Conservation (phyloP, 1,284 basidiomycete species). For the Microstroma glucosiphilum region DNA sequence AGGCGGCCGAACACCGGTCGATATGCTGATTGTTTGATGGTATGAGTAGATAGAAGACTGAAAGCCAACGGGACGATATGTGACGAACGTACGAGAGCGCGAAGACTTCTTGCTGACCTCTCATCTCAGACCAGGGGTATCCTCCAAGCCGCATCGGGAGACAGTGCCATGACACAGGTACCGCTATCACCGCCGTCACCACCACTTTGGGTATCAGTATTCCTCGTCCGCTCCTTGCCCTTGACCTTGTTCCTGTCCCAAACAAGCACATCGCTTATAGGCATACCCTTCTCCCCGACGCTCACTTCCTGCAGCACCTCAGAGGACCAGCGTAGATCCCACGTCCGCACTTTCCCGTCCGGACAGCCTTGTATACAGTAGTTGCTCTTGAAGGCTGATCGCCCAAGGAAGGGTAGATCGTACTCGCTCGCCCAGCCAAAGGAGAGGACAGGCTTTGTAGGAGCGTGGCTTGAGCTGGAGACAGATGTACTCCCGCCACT, state of each 20-base stretch:
- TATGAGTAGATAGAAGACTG: no score
- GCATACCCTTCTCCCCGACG: not conserved
- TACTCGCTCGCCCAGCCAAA: not conserved
- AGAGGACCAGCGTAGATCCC: not conserved
- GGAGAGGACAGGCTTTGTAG: not conserved
- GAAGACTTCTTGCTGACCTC: no score
- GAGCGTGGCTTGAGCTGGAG: not conserved
- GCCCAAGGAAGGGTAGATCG: not conserved
- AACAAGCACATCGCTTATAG: constrained; percentile 51
- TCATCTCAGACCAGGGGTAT: no score
- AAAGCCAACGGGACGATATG: no score
- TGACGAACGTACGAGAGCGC: no score
- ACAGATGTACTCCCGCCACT: not conserved
- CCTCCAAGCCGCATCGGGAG: no score
- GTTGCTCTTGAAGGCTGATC: not conserved
- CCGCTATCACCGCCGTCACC: no score
- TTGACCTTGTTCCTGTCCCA: constrained; percentile 97
- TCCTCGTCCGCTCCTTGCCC: constrained; percentile 57
- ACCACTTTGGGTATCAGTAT: no score
- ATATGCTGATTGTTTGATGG: no score
- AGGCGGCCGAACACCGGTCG: no score
- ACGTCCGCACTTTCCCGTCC: constrained; percentile 2
- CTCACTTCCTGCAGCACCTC: not conserved
- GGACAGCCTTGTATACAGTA: constrained; percentile 5
- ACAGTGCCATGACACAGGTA: no score